Conservation (phyloP, 805 yeast species). For the Kregervanrija fluxuum region DNA sequence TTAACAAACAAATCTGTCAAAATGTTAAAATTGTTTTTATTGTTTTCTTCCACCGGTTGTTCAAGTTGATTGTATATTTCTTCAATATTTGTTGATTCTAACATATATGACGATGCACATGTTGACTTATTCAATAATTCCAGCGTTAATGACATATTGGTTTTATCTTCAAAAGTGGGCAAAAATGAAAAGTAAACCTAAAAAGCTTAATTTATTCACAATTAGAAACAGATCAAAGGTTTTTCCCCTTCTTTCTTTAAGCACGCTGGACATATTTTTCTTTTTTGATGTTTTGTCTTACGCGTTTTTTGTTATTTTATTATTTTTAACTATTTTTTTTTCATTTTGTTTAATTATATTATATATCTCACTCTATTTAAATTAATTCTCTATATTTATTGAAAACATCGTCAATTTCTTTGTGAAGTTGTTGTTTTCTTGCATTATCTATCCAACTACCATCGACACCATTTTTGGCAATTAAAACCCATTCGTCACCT, state of each 20-base stretch:
- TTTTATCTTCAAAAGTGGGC: too few species aligned
- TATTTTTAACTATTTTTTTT: too few species aligned
- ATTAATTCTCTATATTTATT: constrained; percentile 17
- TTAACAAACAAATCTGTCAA: background rate
- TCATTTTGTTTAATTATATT: too few species aligned
- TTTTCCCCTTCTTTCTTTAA: too few species aligned
- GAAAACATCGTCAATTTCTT: constrained; percentile 36
- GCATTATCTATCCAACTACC: constrained; percentile 68
- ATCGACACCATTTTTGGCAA: constrained; percentile 58
- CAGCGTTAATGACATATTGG: too few species aligned
- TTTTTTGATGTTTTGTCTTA: too few species aligned
- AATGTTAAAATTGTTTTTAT: background rate
- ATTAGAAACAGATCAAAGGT: too few species aligned
- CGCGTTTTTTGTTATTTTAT: too few species aligned
- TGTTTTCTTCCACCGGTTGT: background rate
- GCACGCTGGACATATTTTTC: too few species aligned
- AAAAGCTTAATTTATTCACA: too few species aligned
- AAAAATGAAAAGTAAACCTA: too few species aligned
- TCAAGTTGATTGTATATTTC: constrained; percentile 2
- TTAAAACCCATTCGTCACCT: constrained; percentile 50
- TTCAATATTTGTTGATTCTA: background rate
- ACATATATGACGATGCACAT: background rate
- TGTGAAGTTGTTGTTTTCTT: constrained; percentile 42
- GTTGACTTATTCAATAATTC: too few species aligned
- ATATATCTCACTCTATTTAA: background rate